Evolutionary conservation across 768 basidiomycete genomes (phyloP), one percentile per base, ranked within the genome.

Genomic region (Tubosaeta sp.): DNA sequence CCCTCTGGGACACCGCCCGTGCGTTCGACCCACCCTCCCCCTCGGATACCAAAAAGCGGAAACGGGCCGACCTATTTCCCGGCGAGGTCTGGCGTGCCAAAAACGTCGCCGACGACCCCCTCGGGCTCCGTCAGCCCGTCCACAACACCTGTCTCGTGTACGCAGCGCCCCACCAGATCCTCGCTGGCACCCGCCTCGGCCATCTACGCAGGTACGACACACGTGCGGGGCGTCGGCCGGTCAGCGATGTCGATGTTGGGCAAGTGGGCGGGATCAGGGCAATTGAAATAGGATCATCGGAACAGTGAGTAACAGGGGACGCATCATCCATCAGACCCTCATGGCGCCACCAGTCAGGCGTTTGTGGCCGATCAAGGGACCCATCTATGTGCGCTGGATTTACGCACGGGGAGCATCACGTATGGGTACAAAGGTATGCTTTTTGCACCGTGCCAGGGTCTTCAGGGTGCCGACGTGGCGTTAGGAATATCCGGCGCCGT

Each of bases 71-170:
- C 2, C 61, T 90, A 3, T 79, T 91, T 45, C 78, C 84, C 0
- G 87, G 81, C 0, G 91, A 94, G 71, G 60, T 85, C 5, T 94
- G 91, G 91, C 75, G 91, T 51, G 90, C 90, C 10, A 87, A 85
- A 67, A 93, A 94, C 65, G 86, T 89, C 5, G 77, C 83, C n/a
- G 87, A 91, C 58, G 91, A 94, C 60, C 65, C 71, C 43, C 75
- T 94, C 5, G 80, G 79, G 44, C 77, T 94, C 14, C 85, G 91
- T 13, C 86, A 87, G 58, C 89, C 89, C 0, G 79, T 93, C 42
- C 81, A 86, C 33, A 86, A 89, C 51, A 85, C 85, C 0, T 78
- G 83, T 13, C 72, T 94, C 26, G 69, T 81, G 3, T 88, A 82
- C 60, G 64, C 89, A 9, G 3, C 67, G 59, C 37, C 66, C 70